These are phyloP conservation scores for Calvatia gigantea DNA, from an alignment of 768 basidiomycete species.

Conservation along the genomic window DNA sequence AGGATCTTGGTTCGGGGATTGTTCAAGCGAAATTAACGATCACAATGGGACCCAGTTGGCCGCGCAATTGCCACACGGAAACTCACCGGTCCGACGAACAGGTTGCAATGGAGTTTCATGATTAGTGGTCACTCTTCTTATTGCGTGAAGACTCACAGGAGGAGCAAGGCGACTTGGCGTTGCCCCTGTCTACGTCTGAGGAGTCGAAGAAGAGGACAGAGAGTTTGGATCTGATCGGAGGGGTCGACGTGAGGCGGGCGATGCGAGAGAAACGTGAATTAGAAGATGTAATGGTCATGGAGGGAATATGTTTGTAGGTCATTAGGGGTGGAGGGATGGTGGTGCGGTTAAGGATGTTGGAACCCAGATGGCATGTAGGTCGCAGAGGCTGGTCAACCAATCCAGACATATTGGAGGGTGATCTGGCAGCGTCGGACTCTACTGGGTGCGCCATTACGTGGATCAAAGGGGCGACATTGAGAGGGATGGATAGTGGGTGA, in stretches of 20 bases:
- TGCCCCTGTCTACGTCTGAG: background rate
- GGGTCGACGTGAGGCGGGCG: slow-evolving; percentile 1
- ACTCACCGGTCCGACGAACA: slow-evolving; percentile 7
- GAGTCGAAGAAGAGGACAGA: slow-evolving; percentile 2
- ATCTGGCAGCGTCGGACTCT: slow-evolving; percentile 2
- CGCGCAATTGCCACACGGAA: too few species aligned
- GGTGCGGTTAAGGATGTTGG: background rate
- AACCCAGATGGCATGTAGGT: background rate
- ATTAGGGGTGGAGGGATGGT: background rate
- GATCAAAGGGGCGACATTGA: slow-evolving; percentile 4
- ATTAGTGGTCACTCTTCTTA: background rate
- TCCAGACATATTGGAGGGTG: background rate
- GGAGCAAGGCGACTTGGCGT: background rate
- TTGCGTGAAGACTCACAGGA: background rate
- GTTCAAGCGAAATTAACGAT: too few species aligned
- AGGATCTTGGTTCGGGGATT: too few species aligned
- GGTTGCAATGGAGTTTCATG: slow-evolving; percentile 2
- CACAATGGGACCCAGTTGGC: too few species aligned
- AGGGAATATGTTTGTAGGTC: background rate
- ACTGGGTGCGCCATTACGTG: background rate
- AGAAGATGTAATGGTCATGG: background rate
- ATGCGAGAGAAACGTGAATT: background rate
- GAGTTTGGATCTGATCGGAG: slow-evolving; percentile 8
- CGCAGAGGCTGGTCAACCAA: background rate
- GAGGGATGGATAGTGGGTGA: background rate